Evolutionary conservation across 805 yeast species (phyloP), one percentile per base, ranked within the genome.

Genomic region (Yamadazyma ubonensis): DNA sequence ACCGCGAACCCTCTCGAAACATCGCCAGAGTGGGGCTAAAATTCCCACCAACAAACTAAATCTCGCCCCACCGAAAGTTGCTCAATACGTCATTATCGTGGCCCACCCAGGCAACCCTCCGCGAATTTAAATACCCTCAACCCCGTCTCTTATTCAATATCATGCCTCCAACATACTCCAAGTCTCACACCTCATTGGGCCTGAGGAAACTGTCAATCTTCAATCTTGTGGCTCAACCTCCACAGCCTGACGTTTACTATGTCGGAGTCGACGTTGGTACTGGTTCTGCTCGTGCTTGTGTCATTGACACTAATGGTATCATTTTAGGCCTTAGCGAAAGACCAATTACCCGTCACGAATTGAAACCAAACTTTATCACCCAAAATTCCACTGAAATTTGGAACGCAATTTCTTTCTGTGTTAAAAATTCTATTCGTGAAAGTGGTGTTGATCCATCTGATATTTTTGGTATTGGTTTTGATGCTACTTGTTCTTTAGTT

Each of bases 221-320:
- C 57, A 65, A 65, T 45, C 21, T 47, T n/a, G 45, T 61, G 23
- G 57, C 58, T 41, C 63, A 51, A 41, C 68, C 54, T 48, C 76
- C 66, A 39, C 73, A 57, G 47, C 74, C 69, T 18, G 77, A 61
- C 50, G 73, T 58, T 7, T 73, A 70, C 59, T 86, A 80, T 54
- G 76, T 87, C 40, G 96, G 96, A 39, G 89, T 87, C 6, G 96
- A 87, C 57, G 95, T 93, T 18, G 99, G 99, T n/a, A 90, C 98
- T 0, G 99, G 98, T 11, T 86, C 96, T 2, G 97, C 96, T 5
- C 73, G 99, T 48, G 98, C 98, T 4, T 91, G 96, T 53, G 70
- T 93, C 11, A 86, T 91, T 47, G 93, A 90, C 59, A 76, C 80
- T 52, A 69, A 75, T 29, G 98, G 98, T 35, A 81, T 84, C 31